Conservation (phyloP, 2,329 filamentous ascomycete genomes). For the Dothiorella sarmentorum region DNA sequence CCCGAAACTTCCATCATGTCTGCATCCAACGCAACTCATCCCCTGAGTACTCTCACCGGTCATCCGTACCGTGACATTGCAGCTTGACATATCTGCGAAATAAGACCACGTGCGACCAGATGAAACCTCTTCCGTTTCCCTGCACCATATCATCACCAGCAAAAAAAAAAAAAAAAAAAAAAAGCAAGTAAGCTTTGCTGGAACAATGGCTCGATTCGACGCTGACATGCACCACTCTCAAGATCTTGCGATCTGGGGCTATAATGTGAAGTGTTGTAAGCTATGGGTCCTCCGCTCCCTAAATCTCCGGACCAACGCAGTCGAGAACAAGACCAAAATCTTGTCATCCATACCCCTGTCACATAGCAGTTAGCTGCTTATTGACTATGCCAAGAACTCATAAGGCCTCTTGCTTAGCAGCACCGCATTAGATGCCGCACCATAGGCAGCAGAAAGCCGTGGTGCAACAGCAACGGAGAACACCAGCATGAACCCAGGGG, state of each 20-base stretch:
- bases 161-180: too few relatives aligned
- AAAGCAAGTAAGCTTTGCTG: background rate
- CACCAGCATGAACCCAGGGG: too few relatives aligned
- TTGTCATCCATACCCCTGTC: too few relatives aligned
- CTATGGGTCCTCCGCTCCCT: background rate
- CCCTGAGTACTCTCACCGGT: background rate
- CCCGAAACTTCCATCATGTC: background rate
- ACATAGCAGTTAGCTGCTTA: too few relatives aligned
- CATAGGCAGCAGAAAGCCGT: background rate
- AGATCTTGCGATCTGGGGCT: background rate
- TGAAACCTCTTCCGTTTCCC: too few relatives aligned
- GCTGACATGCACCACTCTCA: background rate
- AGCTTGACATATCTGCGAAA: background rate
- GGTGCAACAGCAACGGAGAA: too few relatives aligned
- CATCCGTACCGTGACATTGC: background rate
- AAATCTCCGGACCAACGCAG: background rate
- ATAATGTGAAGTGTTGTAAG: background rate
- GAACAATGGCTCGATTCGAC: background rate
- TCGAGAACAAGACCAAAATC: background rate
- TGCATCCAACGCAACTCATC: background rate
- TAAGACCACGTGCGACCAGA: background rate
- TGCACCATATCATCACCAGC: too few relatives aligned
- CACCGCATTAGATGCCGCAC: background rate
- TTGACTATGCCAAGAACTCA: background rate
- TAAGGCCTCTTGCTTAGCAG: background rate